phyloP scores from a whole-genome alignment of 257 asterid species.

The Plantago major region DNA sequence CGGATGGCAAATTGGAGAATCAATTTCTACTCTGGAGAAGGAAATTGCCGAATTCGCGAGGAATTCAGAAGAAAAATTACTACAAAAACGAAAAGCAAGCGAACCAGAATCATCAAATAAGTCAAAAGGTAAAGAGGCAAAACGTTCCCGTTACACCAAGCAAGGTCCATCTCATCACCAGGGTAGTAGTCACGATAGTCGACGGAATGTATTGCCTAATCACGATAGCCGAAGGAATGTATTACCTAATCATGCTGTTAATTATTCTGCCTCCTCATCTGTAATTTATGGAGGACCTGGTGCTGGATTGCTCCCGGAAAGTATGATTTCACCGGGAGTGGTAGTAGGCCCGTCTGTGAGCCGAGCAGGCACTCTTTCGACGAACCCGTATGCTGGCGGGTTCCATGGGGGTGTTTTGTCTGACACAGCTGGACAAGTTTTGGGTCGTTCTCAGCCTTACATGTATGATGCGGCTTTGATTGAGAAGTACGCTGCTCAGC shows the following conservation, averaged over 20 bases:
- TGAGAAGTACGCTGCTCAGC: constrained; percentile 40
- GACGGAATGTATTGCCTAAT: constrained; percentile 26
- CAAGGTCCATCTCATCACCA: constrained; percentile 38
- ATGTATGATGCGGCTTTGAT: constrained; percentile 30
- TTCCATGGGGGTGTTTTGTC: constrained; percentile 24
- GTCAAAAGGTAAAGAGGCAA: constrained; percentile 43
- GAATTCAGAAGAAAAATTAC: constrained; percentile 28
- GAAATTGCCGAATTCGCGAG: constrained; percentile 35
- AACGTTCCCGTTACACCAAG: constrained; percentile 38
- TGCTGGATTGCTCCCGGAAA: constrained; percentile 40
- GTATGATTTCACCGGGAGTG: constrained; percentile 26
- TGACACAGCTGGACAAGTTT: constrained; percentile 32
- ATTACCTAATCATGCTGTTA: constrained; percentile 20
- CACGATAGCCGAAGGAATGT: constrained; percentile 32
- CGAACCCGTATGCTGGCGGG: constrained; percentile 35
- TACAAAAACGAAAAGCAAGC: constrained; percentile 49
- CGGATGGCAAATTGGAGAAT: constrained; percentile 68
- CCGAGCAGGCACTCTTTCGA: constrained; percentile 28
- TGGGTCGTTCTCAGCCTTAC: constrained; percentile 36
- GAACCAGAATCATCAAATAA: constrained; percentile 40
- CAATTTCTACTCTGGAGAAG: constrained; percentile 49
- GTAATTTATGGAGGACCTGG: constrained; percentile 51
- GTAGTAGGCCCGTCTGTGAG: constrained; percentile 21
- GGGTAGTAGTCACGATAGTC: constrained; percentile 16
- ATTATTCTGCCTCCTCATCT: constrained; percentile 36